phyloP scores from a whole-genome alignment of 2,329 filamentous ascomycete species.

The Rhinocladiella similis region DNA sequence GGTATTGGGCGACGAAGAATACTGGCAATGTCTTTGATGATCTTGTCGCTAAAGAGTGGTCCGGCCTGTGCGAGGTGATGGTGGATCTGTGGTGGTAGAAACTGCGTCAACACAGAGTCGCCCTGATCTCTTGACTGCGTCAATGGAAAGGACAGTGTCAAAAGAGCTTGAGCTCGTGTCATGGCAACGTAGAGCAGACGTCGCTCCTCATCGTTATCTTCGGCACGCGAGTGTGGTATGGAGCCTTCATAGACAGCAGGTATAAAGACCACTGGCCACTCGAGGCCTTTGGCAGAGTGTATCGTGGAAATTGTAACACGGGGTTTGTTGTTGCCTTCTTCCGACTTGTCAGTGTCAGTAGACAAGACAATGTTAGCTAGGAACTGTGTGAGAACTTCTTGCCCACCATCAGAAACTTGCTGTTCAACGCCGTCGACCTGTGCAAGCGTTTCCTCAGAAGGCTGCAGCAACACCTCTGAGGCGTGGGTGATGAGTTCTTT shows the following conservation, averaged over 20 bases:
- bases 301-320: conserved; percentile 93
- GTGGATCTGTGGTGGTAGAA: conserved; percentile 61
- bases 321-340: conserved; percentile 51
- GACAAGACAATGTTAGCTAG: conserved; percentile 89
- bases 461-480: conserved; percentile 62
- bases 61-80: conserved; percentile 61
- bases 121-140: conserved; percentile 63
- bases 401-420: conserved; percentile 46
- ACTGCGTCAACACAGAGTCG: conserved; percentile 68
- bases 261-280: conserved; percentile 95
- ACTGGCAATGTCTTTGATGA: conserved; percentile 66
- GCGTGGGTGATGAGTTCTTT: conserved; percentile 83
- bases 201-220: conserved; percentile 84
- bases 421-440: conserved; percentile 72
- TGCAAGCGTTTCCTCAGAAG: conserved; percentile 57
- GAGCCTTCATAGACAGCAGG: conserved; percentile 86
- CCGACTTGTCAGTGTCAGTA: conserved; percentile 69
- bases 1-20: conserved; percentile 69
- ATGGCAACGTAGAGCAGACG: conserved; percentile 92
- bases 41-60: conserved; percentile 64
- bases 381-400: conserved; percentile 73
- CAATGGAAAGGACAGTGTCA: conserved; percentile 81
- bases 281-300: conserved; percentile 90
- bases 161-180: conserved; percentile 82
- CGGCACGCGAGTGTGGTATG: conserved; percentile 83